Evolutionary conservation across 2,329 filamentous ascomycete genomes (phyloP).

Genomic region (Fusarium agapanthi): DNA sequence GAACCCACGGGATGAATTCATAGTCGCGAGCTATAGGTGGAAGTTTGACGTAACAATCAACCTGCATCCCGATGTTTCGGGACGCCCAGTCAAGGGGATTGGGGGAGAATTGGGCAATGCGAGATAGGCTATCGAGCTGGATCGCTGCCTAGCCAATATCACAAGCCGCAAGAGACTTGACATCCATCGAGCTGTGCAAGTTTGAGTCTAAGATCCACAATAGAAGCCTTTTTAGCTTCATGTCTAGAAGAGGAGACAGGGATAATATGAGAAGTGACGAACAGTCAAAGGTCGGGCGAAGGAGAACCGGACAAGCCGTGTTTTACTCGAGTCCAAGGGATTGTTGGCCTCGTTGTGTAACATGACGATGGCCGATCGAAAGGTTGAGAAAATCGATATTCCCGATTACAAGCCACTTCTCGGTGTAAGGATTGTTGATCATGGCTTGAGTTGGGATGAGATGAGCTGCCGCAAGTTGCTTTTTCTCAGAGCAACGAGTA

Average conservation of each 20-base stretch:
- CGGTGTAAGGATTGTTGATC: conserved; percentile 1
- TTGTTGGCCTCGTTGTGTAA: conserved; percentile 20
- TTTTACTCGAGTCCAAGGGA: background rate
- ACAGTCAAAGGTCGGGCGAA: background rate
- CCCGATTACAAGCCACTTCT: background rate
- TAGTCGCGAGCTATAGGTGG: background rate
- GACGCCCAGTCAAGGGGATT: background rate
- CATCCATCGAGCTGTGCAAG: background rate
- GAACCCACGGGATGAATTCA: conserved; percentile 1
- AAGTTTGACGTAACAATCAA: conserved; percentile 11
- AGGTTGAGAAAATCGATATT: background rate
- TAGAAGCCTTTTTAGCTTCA: background rate
- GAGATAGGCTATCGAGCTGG: conserved; percentile 1
- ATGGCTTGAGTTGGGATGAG: background rate
- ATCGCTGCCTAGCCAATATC: background rate
- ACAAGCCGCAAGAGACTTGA: background rate
- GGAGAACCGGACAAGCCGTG: background rate
- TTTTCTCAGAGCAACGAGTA: conserved; percentile 5
- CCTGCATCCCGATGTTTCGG: background rate
- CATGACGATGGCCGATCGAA: background rate
- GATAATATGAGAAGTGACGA: background rate
- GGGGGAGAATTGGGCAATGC: background rate
- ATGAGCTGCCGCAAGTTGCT: conserved; percentile 17
- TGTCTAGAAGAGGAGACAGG: background rate
- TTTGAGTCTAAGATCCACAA: conserved; percentile 7